Percentiles rank a stretch among this genome's conserved stretches.
phyloP scores from a whole-genome alignment of 2,329 filamentous ascomycete genomes.

The Simplicillium aogashimaense region DNA sequence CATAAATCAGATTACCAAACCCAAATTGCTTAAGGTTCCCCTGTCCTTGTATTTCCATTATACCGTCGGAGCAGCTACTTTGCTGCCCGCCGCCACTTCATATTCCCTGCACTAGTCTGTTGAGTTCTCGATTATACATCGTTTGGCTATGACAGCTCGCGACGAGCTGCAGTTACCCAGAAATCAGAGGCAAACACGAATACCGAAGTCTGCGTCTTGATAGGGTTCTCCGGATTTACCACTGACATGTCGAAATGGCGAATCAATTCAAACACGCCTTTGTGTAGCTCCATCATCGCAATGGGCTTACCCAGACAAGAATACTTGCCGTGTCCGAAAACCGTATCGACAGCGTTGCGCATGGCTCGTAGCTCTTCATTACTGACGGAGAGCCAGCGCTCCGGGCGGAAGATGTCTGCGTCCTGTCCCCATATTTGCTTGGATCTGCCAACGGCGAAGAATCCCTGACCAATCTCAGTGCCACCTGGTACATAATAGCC shows the following conservation, averaged over 20 bases:
- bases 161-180: constrained; percentile 15
- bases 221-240: constrained; percentile 20
- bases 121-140: constrained; percentile 2
- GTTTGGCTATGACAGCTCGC: constrained; percentile 10
- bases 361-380: constrained; percentile 21
- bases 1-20: too few species aligned
- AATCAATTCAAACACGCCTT: constrained; percentile 31
- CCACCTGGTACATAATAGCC: constrained; percentile 41
- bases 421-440: constrained; percentile 38
- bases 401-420: constrained; percentile 40
- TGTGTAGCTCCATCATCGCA: constrained; percentile 37
- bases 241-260: constrained; percentile 22
- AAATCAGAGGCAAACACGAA: constrained; percentile 25
- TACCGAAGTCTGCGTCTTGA: constrained; percentile 21
- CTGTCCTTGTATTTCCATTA: too few species aligned
- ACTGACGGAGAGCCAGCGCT: constrained; percentile 38
- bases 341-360: constrained; percentile 25
- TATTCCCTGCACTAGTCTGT: too few species aligned
- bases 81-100: too few species aligned
- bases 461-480: constrained; percentile 42
- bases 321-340: constrained; percentile 35
- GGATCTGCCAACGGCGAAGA: constrained; percentile 42
- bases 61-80: too few species aligned
- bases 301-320: constrained; percentile 36
- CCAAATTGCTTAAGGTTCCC: too few species aligned